Evolutionary conservation across 768 basidiomycete species (phyloP).

Genomic region (Lentinula lateritia): DNA sequence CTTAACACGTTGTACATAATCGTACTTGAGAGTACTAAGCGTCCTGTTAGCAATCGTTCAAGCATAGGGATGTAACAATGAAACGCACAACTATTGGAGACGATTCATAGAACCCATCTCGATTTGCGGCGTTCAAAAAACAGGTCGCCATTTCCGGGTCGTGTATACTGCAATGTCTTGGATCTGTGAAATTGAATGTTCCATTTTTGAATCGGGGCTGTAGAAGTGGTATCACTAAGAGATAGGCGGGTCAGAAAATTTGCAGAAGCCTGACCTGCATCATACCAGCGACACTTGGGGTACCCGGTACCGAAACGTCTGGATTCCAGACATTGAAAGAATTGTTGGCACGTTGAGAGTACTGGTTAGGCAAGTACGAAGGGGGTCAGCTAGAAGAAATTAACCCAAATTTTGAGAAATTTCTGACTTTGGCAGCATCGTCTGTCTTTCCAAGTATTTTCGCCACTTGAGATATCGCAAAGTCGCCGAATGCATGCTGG

Average conservation of each 20-base stretch:
- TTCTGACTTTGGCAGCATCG: conserved; percentile 45
- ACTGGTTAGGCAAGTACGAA: conserved; percentile 28
- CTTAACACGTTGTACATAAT: too few species aligned
- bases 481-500: conserved; percentile 61
- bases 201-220: conserved; percentile 55
- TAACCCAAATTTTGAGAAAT: background rate
- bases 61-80: background rate
- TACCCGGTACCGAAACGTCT: conserved; percentile 44
- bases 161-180: conserved; percentile 60
- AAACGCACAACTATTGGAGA: conserved; percentile 54
- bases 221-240: background rate
- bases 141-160: conserved; percentile 54
- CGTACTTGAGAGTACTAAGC: conserved; percentile 52
- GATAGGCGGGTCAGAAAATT: background rate
- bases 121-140: conserved; percentile 48
- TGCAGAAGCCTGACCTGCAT: conserved; percentile 40
- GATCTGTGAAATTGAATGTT: conserved; percentile 60
- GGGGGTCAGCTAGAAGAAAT: background rate
- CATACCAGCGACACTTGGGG: conserved; percentile 46
- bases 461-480: conserved; percentile 60
- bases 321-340: conserved; percentile 61
- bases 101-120: conserved; percentile 65
- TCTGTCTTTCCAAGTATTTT: conserved; percentile 43
- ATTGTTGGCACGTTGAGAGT: conserved; percentile 47
- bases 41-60: background rate